Evolutionary conservation across 1,284 basidiomycete genomes (phyloP).

Genomic region (Porogramme epimiltina): DNA sequence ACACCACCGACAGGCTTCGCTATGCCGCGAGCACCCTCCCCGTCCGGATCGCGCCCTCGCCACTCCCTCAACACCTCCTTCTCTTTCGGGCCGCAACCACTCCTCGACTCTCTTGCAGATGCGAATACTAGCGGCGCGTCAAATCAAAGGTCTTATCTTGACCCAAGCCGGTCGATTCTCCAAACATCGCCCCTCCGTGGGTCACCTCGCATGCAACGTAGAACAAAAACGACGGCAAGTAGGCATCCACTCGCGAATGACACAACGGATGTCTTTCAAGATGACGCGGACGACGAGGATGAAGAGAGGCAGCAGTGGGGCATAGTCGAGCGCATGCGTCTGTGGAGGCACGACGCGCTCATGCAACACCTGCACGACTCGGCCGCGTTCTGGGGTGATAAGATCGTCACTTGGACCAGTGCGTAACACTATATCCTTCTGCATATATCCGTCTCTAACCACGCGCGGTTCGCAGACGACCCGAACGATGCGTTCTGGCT

Average conservation of each 20-base stretch:
- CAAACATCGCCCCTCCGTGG: conserved; percentile 67
- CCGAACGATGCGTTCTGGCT: conserved; percentile 99
- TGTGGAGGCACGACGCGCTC: conserved; percentile 97
- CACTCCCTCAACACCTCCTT: conserved; percentile 79
- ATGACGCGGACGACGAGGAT: conserved; percentile 47
- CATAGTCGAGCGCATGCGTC: conserved; percentile 91
- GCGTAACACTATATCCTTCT: conserved; percentile 38
- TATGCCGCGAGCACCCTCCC: conserved; percentile 36
- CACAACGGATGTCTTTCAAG: conserved; percentile 74
- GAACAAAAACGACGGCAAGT: conserved; percentile 49
- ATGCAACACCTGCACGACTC: conserved; percentile 98
- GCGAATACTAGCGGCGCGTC: conserved; percentile 59
- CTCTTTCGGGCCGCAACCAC: conserved; percentile 76
- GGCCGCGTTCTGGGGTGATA: conserved; percentile 98
- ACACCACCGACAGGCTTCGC: conserved; percentile 40
- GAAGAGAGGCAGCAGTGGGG: conserved; percentile 74
- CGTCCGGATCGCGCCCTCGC: conserved; percentile 53
- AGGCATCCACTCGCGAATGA: conserved; percentile 77
- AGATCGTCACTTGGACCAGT: conserved; percentile 94
- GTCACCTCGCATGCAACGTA: conserved; percentile 51
- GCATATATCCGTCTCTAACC: neutral
- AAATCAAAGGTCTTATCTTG: conserved; percentile 58
- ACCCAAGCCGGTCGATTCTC: conserved; percentile 75
- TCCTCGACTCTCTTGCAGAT: conserved; percentile 67
- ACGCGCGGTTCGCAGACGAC: conserved; percentile 62